A percentile compares a stretch with the other conserved stretches of the same genome.
Evolutionary conservation across 2,329 filamentous ascomycete species (phyloP).

Genomic region (Bipolaris oryzae): DNA sequence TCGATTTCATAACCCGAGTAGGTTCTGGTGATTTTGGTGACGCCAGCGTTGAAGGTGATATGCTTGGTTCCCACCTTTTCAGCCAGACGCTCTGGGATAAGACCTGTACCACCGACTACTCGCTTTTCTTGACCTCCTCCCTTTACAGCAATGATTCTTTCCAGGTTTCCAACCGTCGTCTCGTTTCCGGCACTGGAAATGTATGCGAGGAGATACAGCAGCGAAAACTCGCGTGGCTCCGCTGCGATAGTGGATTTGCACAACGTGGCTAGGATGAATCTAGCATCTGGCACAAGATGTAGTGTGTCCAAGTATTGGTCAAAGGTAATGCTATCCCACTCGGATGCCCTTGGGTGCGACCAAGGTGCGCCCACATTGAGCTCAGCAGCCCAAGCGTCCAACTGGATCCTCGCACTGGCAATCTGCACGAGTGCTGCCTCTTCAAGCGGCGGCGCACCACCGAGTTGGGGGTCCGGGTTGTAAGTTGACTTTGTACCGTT

Average conservation of each 20-base stretch:
- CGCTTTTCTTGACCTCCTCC: slow-evolving; percentile 27
- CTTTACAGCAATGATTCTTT: slow-evolving; percentile 16
- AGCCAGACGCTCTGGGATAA: slow-evolving; percentile 26
- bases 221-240: slow-evolving; percentile 20
- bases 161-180: slow-evolving; percentile 19
- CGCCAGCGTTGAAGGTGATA: slow-evolving; percentile 26
- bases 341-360: slow-evolving; percentile 16
- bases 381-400: slow-evolving; percentile 26
- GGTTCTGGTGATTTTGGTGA: slow-evolving; percentile 21
- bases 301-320: slow-evolving; percentile 12
- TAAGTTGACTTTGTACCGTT: slow-evolving; percentile 20
- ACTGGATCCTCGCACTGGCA: slow-evolving; percentile 12
- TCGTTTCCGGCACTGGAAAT: slow-evolving; percentile 30
- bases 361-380: slow-evolving; percentile 27
- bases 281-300: slow-evolving; percentile 14
- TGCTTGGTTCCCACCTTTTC: slow-evolving; percentile 20
- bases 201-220: slow-evolving; percentile 29
- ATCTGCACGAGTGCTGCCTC: slow-evolving; percentile 17
- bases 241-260: slow-evolving; percentile 22
- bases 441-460: slow-evolving; percentile 21
- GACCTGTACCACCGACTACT: slow-evolving; percentile 29
- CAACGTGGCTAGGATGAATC: slow-evolving; percentile 15
- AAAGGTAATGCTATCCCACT: slow-evolving; percentile 25
- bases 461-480: slow-evolving; percentile 15
- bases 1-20: slow-evolving; percentile 16